Evolutionary conservation across 2,329 filamentous ascomycete species (phyloP).

Genomic region (Pseudocercospora crystallina): DNA sequence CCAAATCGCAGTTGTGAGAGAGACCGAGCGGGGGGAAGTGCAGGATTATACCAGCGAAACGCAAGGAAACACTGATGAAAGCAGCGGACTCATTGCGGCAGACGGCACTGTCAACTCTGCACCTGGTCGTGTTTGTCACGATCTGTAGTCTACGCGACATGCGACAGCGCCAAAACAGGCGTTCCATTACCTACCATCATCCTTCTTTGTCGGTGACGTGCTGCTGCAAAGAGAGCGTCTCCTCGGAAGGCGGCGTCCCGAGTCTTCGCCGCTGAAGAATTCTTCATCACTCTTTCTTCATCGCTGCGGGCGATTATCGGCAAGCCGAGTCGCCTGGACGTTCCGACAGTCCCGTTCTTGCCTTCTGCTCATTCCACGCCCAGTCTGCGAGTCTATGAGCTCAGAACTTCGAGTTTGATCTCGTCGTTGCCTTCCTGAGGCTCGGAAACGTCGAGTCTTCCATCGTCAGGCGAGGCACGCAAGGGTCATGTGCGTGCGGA

Average conservation of each 20-base stretch:
- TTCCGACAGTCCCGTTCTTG: background rate
- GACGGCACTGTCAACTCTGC: background rate
- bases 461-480: too few relatives aligned
- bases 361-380: background rate
- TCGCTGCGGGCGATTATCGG: background rate
- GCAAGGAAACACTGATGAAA: background rate
- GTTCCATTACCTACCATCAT: background rate
- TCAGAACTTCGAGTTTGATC: too few relatives aligned
- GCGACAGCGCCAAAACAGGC: background rate
- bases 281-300: background rate
- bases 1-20: background rate
- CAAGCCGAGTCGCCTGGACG: background rate
- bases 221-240: background rate
- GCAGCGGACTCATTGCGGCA: background rate
- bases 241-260: slow-evolving; percentile 3
- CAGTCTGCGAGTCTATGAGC: too few relatives aligned
- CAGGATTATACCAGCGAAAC: background rate
- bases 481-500: too few relatives aligned
- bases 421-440: too few relatives aligned
- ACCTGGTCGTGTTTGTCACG: background rate
- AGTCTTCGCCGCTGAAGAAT: background rate
- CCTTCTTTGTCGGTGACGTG: slow-evolving; percentile 6
- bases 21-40: background rate
- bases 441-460: too few relatives aligned
- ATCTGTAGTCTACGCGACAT: background rate